Conservation (phyloP, 495 filamentous ascomycete species). For the Daldinia decipiens region DNA sequence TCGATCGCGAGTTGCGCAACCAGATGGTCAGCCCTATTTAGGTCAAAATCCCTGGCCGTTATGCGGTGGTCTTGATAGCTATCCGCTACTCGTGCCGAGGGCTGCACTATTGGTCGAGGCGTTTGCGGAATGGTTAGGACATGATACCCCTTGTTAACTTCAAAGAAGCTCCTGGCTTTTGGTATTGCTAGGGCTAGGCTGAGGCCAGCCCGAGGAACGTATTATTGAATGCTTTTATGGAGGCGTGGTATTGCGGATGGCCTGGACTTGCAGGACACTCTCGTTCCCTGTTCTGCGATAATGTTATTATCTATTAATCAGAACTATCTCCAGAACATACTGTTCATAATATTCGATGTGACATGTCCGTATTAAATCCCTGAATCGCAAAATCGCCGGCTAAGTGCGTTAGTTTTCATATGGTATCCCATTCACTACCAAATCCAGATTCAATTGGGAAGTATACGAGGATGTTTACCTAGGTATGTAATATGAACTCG, state of each 20-base stretch:
- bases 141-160: constrained; percentile 50
- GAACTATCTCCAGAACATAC: constrained; percentile 30
- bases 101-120: constrained; percentile 48
- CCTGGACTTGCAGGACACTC: constrained; percentile 34
- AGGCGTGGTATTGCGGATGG: constrained; percentile 35
- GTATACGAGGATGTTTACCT: no score
- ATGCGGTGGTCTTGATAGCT: constrained; percentile 36
- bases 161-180: constrained; percentile 32
- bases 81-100: constrained; percentile 42
- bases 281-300: constrained; percentile 41
- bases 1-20: constrained; percentile 38
- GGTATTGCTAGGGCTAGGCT: constrained; percentile 22
- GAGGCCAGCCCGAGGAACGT: constrained; percentile 15
- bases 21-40: constrained; percentile 43
- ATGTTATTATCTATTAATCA: constrained; percentile 34
- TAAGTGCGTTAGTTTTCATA: neutral
- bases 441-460: no score
- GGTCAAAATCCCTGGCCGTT: constrained; percentile 15
- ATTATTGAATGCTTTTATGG: constrained; percentile 30
- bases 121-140: constrained; percentile 50
- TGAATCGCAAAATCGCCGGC: neutral
- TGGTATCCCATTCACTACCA: neutral
- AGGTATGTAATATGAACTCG: no score
- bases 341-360: constrained; percentile 10
- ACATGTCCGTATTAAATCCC: neutral